Conservation (phyloP, 2,329 filamentous ascomycete species). For the Phaeosphaeriaceae sp. region DNA sequence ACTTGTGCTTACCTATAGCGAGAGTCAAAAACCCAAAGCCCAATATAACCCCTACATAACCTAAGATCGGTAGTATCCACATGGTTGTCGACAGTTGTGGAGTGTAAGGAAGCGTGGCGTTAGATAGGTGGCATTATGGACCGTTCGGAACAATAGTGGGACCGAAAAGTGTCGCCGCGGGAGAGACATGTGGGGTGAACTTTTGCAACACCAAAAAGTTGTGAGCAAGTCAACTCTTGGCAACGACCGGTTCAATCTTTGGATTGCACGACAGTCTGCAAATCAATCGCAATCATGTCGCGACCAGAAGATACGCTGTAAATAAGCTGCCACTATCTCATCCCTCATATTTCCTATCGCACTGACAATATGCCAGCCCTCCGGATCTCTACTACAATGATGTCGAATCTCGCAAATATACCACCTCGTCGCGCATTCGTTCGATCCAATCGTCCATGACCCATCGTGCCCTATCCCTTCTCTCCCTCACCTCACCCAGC, state of each 20-base stretch:
- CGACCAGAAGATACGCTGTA: conserved; percentile 95
- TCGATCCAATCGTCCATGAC: conserved; percentile 97
- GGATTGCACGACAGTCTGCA: background rate
- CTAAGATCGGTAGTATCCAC: conserved; percentile 95
- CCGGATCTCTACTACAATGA: conserved; percentile 99
- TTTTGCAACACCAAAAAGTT: conserved; percentile 32
- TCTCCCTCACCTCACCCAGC: conserved; percentile 78
- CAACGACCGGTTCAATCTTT: background rate
- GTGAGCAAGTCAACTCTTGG: conserved; percentile 26
- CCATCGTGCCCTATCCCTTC: conserved; percentile 86
- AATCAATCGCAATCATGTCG: conserved; percentile 73
- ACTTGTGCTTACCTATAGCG: conserved; percentile 72
- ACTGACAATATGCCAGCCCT: conserved; percentile 61
- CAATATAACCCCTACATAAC: conserved; percentile 83
- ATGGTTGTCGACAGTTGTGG: conserved; percentile 58
- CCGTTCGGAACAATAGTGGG: conserved; percentile 22
- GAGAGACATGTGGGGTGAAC: conserved; percentile 23
- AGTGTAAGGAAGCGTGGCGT: conserved; percentile 18
- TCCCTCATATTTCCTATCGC: conserved; percentile 14
- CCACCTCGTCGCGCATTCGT: conserved; percentile 92
- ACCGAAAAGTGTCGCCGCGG: conserved; percentile 14
- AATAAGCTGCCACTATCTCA: conserved; percentile 36
- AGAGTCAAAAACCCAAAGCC: conserved; percentile 95
- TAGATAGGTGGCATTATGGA: conserved; percentile 35
- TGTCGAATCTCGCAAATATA: conserved; percentile 94